Evolutionary conservation across 768 basidiomycete species (phyloP).

Genomic region (Panaeolus papilionaceus): DNA sequence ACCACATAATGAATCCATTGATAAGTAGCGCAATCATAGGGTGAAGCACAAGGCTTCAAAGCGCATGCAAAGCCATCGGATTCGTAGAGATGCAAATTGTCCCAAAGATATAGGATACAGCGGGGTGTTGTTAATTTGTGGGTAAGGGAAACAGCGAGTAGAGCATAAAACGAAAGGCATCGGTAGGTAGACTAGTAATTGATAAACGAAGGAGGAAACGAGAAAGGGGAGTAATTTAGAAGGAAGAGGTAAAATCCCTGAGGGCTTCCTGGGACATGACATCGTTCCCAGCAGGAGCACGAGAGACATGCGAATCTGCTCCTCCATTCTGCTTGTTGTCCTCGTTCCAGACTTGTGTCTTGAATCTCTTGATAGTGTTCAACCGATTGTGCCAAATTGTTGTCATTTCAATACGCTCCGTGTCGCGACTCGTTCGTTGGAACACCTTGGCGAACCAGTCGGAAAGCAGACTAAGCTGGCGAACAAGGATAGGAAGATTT

Average conservation of each 20-base stretch:
- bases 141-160: neutral
- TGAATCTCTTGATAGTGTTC: constrained; percentile 79
- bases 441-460: constrained; percentile 93
- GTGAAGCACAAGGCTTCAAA: neutral
- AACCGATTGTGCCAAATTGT: constrained; percentile 90
- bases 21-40: too few relatives aligned
- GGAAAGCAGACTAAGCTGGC: constrained; percentile 85
- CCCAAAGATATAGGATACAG: constrained; percentile 11
- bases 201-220: neutral
- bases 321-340: constrained; percentile 24
- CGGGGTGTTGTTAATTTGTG: neutral
- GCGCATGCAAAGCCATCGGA: neutral
- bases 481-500: constrained; percentile 84
- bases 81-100: constrained; percentile 9
- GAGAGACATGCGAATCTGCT: constrained; percentile 21
- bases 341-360: constrained; percentile 41
- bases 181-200: neutral
- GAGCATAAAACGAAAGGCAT: neutral
- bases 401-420: constrained; percentile 73
- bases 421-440: constrained; percentile 74
- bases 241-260: constrained; percentile 64
- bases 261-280: constrained; percentile 59
- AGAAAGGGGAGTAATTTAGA: constrained; percentile 35
- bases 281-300: constrained; percentile 36
- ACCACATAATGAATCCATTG: too few relatives aligned